A percentile compares a stretch with the other conserved stretches of the same genome.
Evolutionary conservation across 345 rosid genomes (phyloP).

Genomic region (Anastatica hierochuntica): DNA sequence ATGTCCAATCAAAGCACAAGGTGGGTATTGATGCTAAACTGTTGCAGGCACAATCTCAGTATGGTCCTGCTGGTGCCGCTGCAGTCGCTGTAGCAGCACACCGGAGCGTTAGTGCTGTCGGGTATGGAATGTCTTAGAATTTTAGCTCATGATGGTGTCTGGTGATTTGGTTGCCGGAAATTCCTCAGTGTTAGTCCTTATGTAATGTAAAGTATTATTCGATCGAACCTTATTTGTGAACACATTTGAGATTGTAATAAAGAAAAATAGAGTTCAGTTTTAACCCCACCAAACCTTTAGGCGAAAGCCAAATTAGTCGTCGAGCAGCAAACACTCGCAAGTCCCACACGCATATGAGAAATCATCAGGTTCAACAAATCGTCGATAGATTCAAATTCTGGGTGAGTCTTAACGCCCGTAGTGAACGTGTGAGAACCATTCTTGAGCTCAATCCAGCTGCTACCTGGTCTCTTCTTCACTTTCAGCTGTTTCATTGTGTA

Average conservation of each 20-base stretch:
- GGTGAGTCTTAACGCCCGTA: conserved; percentile 30
- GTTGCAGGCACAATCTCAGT: conserved; percentile 82
- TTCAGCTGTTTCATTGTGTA: conserved; percentile 34
- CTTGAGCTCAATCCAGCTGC: conserved; percentile 42
- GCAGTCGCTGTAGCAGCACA: conserved; percentile 79
- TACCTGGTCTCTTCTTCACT: conserved; percentile 38
- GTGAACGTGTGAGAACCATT: conserved; percentile 27
- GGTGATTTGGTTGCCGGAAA: conserved; percentile 12
- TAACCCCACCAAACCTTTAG: conserved; percentile 5
- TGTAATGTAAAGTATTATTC: conserved; percentile 23
- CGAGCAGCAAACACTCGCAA: conserved; percentile 18
- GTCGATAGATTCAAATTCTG: conserved; percentile 25
- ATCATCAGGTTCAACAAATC: conserved; percentile 25
- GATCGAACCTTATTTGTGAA: conserved; percentile 23
- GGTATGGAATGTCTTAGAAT: conserved; percentile 36
- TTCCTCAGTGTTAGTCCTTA: conserved; percentile 11
- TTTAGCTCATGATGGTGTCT: conserved; percentile 15
- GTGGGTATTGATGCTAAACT: conserved; percentile 69
- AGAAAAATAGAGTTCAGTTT: conserved; percentile 13
- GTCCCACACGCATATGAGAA: conserved; percentile 20
- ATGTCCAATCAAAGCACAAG: conserved; percentile 46
- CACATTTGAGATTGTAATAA: conserved; percentile 23
- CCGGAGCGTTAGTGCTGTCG: conserved; percentile 47
- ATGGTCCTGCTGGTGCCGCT: conserved; percentile 63
- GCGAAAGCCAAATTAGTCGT: conserved; percentile 6